Evolutionary conservation across 1,284 basidiomycete species (phyloP).

Genomic region (Ganoderma resinaceum): DNA sequence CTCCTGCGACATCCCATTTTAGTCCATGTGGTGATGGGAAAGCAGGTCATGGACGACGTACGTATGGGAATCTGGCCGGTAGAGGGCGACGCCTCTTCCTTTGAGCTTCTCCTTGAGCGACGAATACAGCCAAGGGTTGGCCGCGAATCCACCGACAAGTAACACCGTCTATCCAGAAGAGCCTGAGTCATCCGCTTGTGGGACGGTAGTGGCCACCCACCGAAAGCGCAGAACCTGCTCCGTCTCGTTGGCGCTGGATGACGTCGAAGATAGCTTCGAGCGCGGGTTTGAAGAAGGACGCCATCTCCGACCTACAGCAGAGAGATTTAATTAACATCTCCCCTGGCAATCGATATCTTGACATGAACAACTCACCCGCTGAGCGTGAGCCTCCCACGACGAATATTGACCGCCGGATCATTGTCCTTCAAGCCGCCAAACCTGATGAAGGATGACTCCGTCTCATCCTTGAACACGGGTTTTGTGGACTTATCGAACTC

Average conservation of each 20-base stretch:
- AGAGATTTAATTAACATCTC: not conserved
- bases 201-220: constrained; percentile 2
- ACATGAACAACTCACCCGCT: constrained; percentile 41
- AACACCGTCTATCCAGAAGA: constrained; percentile 41
- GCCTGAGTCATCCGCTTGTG: not conserved
- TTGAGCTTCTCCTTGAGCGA: constrained; percentile 37
- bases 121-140: constrained; percentile 45
- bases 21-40: not conserved
- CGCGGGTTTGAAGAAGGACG: constrained; percentile 50
- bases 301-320: constrained; percentile 40
- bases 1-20: constrained; percentile 18
- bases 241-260: constrained; percentile 40
- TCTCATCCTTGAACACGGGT: constrained; percentile 45
- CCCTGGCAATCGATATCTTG: not conserved
- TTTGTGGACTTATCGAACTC: constrained; percentile 51
- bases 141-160: constrained; percentile 49
- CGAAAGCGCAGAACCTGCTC: constrained; percentile 2
- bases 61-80: constrained; percentile 55
- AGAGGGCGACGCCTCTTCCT: constrained; percentile 43
- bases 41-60: constrained; percentile 33
- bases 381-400: constrained; percentile 47
- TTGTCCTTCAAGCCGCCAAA: constrained; percentile 48
- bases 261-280: constrained; percentile 42
- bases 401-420: constrained; percentile 46
- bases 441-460: constrained; percentile 47